phyloP scores from a whole-genome alignment of 768 basidiomycete species.

The Mycena maculata region DNA sequence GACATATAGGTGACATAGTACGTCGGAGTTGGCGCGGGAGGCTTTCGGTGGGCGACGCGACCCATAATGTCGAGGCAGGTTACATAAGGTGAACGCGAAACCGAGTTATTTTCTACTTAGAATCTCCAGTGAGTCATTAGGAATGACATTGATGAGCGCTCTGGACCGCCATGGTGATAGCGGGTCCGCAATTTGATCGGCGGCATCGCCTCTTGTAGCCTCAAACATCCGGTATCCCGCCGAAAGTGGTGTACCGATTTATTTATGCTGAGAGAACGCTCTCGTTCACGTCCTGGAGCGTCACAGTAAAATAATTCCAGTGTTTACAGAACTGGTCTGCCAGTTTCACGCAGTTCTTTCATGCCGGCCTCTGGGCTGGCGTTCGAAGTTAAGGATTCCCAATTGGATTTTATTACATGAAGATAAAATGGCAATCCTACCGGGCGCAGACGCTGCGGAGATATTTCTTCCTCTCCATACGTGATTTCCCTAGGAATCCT shows the following conservation, averaged over 20 bases:
- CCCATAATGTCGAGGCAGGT: constrained; percentile 14
- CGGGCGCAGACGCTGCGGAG: not conserved
- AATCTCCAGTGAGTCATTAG: constrained; percentile 5
- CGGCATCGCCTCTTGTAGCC: too few species aligned
- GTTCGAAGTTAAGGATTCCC: too few species aligned
- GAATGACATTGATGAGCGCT: not conserved
- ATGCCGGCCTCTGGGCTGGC: not conserved
- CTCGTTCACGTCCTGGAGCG: not conserved
- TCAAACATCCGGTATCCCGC: not conserved
- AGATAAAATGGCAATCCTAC: not conserved
- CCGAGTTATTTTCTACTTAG: not conserved
- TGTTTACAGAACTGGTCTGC: not conserved
- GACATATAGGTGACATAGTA: constrained; percentile 5
- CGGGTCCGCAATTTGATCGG: not conserved
- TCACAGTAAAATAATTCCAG: not conserved
- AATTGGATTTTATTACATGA: not conserved
- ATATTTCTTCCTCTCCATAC: not conserved
- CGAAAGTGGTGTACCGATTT: not conserved
- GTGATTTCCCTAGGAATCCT: too few species aligned
- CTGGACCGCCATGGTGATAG: not conserved
- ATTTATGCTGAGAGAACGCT: not conserved
- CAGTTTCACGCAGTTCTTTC: not conserved
- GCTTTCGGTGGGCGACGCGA: constrained; percentile 18
- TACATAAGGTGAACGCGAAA: constrained; percentile 6
- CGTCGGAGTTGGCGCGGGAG: constrained; percentile 20